Evolutionary conservation across 345 rosid genomes (phyloP).

Genomic region (Ailanthus altissimus): DNA sequence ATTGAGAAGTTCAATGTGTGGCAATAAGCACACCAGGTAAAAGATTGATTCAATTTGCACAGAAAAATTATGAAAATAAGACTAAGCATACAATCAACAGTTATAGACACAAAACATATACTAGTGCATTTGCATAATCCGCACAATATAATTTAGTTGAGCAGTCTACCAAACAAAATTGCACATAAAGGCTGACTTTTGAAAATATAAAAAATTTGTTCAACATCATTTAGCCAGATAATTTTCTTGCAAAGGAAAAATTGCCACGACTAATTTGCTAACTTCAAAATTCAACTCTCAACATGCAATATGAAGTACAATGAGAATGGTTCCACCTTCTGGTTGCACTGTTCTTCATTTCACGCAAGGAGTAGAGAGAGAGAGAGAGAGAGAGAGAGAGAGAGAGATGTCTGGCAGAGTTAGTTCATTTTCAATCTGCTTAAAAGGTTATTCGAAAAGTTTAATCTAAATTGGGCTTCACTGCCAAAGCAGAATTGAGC

Average conservation of each 20-base stretch:
- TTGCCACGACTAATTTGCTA: background rate
- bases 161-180: background rate
- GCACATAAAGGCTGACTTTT: background rate
- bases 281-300: background rate
- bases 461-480: background rate
- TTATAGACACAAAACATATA: background rate
- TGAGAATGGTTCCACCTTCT: background rate
- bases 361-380: background rate
- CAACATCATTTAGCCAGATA: background rate
- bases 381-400: background rate
- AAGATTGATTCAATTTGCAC: background rate
- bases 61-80: slow-evolving; percentile 5
- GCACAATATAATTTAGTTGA: background rate
- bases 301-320: background rate
- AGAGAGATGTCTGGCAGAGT: background rate
- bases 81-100: slow-evolving; percentile 1
- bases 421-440: background rate
- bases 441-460: background rate
- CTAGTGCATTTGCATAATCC: background rate
- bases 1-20: background rate
- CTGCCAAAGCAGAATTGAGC: background rate
- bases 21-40: slow-evolving; percentile 5
- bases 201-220: background rate
- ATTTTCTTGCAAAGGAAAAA: background rate
- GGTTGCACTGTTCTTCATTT: background rate